Conservation (phyloP, 1,284 basidiomycete genomes). For the Tylopilus sp. region DNA sequence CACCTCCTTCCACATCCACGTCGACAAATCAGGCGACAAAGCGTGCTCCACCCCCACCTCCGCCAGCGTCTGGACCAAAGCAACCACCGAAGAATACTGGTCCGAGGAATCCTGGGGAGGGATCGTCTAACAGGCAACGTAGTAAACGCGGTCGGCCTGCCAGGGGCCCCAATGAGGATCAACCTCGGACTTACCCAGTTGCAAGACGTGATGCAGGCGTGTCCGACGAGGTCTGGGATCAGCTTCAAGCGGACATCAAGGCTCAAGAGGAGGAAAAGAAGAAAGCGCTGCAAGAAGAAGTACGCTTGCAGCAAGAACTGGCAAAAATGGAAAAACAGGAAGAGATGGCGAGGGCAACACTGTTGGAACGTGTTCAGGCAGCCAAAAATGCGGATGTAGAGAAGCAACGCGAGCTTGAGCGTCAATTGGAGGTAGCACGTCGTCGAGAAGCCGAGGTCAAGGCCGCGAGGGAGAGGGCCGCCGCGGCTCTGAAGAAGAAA, state of each 20-base stretch:
- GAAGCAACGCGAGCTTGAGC: constrained; percentile 30
- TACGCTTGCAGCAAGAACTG: constrained; percentile 32
- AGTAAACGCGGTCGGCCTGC: constrained; percentile 13
- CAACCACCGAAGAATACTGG: constrained; percentile 10
- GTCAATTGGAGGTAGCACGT: constrained; percentile 31
- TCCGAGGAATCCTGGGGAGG: neutral
- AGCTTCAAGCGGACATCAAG: constrained; percentile 54
- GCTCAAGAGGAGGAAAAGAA: constrained; percentile 37
- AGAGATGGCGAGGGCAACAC: constrained; percentile 2
- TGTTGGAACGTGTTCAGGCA: constrained; percentile 27
- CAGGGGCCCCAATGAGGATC: neutral
- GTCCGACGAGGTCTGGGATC: constrained; percentile 56
- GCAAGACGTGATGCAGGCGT: constrained; percentile 58
- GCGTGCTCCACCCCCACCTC: constrained; percentile 21
- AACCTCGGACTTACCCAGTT: neutral
- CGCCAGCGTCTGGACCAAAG: neutral
- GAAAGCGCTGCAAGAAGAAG: constrained; percentile 39
- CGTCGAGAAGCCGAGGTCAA: constrained; percentile 39
- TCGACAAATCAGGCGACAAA: constrained; percentile 37
- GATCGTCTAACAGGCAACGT: neutral
- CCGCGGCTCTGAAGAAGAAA: constrained; percentile 49
- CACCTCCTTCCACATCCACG: constrained; percentile 34
- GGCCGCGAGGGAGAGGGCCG: constrained; percentile 44
- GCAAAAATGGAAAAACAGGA: constrained; percentile 19
- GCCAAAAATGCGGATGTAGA: constrained; percentile 29